phyloP scores from a whole-genome alignment of 148 eudicot genomes.

The Rhododendron griersonianum region DNA sequence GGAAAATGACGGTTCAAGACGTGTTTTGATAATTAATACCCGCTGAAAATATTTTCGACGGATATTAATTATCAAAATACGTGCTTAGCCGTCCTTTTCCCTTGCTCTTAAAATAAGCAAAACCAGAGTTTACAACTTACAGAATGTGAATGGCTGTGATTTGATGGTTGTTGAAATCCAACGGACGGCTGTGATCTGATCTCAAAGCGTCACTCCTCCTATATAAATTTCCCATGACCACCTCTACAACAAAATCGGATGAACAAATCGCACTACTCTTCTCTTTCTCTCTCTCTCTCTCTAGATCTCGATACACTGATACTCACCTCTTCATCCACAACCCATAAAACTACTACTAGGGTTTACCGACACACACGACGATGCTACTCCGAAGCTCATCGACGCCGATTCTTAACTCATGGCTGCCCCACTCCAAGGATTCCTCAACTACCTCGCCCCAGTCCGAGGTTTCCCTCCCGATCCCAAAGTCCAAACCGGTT shows the following conservation, averaged over 20 bases:
- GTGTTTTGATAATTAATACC: too few species aligned
- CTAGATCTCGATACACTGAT: background rate
- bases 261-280: background rate
- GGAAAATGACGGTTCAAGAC: too few species aligned
- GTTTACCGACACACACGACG: background rate
- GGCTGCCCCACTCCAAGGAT: slow-evolving; percentile 18
- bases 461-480: background rate
- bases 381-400: slow-evolving; percentile 54
- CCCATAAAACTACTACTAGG: background rate
- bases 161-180: background rate
- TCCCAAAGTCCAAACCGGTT: background rate
- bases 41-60: too few species aligned
- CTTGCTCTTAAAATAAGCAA: too few species aligned
- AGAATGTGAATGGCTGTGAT: too few species aligned
- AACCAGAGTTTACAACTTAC: too few species aligned
- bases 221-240: background rate
- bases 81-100: too few species aligned
- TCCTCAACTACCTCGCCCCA: slow-evolving; percentile 12
- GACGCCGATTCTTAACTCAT: slow-evolving; percentile 40
- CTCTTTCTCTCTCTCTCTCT: slow-evolving; percentile 3
- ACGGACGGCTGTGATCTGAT: slow-evolving; percentile 3
- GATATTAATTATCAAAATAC: too few species aligned
- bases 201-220: background rate
- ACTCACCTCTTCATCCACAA: background rate
- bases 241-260: background rate